phyloP scores from a whole-genome alignment of 1,139 yeast genomes.

The Yamadazyma spencermartinsiae region DNA sequence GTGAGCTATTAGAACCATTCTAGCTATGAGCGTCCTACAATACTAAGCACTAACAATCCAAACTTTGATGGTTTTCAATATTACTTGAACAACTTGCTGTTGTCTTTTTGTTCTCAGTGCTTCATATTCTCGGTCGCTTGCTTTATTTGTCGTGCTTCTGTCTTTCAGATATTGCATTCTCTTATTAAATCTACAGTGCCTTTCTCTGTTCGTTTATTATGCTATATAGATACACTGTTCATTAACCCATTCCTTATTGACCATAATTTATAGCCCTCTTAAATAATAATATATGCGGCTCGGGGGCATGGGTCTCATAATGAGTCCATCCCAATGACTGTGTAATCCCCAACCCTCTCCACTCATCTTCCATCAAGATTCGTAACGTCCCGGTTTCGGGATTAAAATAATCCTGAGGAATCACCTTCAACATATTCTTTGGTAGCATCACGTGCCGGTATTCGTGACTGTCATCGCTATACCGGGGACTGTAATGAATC shows the following conservation, averaged over 20 bases:
- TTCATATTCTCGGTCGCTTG: too few relatives aligned
- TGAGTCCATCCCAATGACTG: conserved; percentile 98
- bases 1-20: too few relatives aligned
- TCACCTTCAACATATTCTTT: conserved; percentile 89
- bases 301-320: conserved; percentile 97
- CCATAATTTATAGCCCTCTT: conserved; percentile 58
- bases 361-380: conserved; percentile 89
- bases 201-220: too few relatives aligned
- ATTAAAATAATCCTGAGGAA: conserved; percentile 95
- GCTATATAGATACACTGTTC: background rate
- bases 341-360: conserved; percentile 98
- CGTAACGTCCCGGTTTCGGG: conserved; percentile 94
- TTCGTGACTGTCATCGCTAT: conserved; percentile 88
- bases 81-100: too few relatives aligned
- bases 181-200: too few relatives aligned
- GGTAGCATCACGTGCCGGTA: conserved; percentile 94
- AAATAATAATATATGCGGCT: conserved; percentile 92
- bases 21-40: too few relatives aligned
- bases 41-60: too few relatives aligned
- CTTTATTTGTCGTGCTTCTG: too few relatives aligned
- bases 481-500: conserved; percentile 91
- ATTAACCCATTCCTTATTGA: conserved; percentile 7
- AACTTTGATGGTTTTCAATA: too few relatives aligned
- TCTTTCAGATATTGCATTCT: too few relatives aligned
- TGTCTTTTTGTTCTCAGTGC: too few relatives aligned